Base-by-base conservation (phyloP, 768 basidiomycete genomes). In the Porphyrellus cyaneotinctus region DNA sequence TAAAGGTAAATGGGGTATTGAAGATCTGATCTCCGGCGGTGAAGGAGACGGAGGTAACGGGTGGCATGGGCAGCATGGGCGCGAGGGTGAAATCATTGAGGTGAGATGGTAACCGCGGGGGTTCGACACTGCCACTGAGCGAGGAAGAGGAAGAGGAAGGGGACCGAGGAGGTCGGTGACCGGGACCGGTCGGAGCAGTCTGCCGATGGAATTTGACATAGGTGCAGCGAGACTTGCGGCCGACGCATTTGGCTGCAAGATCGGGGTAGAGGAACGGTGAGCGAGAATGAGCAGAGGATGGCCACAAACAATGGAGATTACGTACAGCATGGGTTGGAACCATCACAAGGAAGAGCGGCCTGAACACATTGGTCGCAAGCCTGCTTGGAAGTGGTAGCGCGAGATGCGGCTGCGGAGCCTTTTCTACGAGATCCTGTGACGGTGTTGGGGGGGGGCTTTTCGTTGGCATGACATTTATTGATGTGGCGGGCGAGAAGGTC, bases 341-440 rank as follows among this genome's bases (percentile, higher is more conserved):
- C 88, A 59, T 91, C 88, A 59, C 88, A 91, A 0, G 87, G 87
- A 5, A 89, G 71, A 59, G 79, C 84, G 10, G 81, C 77, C 60
- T 85, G 82, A 39, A 89, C 87, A 58, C 90, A 92, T 58, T 91
- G 87, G 68, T 92, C 90, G 64, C 90, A 92, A 1, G 87, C 85
- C 65, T 90, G 87, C 64, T 89, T 91, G 15, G 85, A 85, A 10
- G 87, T 88, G 4, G 86, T 84, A 2, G 88, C 87, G 20, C 87
- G 75, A 4, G 87, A 82, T 1, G 85, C 80, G 1, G 83, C 79
- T 0, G 82, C 77, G 0, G 81, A 75, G 20, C 86, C 86, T 60
- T 87, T 87, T 53, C 87, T 73, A n/a, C 87, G 72, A 8, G 20
- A 13, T 6, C 77, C 64, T 3, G 75, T 70, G 5, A 70, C 60